Evolutionary conservation across 2,329 filamentous ascomycete species (phyloP).

Genomic region (Claviceps fusiformis): DNA sequence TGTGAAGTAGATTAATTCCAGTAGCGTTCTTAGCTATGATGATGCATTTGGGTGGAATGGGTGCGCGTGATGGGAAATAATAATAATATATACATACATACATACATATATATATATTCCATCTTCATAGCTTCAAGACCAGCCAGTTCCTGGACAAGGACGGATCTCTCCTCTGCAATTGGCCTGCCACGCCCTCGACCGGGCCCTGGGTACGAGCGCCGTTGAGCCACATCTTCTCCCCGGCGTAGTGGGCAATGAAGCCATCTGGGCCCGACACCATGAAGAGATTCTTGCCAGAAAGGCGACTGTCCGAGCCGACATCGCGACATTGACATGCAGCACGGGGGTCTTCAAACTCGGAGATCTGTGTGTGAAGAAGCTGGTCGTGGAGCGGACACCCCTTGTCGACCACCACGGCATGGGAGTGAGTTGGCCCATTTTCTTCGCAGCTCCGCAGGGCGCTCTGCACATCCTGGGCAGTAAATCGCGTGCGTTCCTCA

Average conservation of each 20-base stretch:
- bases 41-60: too few species aligned
- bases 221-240: slow-evolving; percentile 60
- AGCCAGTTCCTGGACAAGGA: slow-evolving; percentile 30
- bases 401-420: not conserved
- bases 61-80: too few species aligned
- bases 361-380: slow-evolving; percentile 14
- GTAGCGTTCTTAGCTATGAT: too few species aligned
- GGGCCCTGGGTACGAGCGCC: slow-evolving; percentile 64
- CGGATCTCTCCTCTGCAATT: slow-evolving; percentile 36
- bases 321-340: slow-evolving; percentile 15
- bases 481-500: slow-evolving; percentile 58
- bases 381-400: slow-evolving; percentile 20
- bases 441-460: slow-evolving; percentile 11
- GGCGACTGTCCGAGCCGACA: slow-evolving; percentile 7
- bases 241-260: slow-evolving; percentile 70
- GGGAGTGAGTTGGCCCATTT: not conserved
- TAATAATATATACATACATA: too few species aligned
- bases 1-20: too few species aligned
- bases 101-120: not conserved
- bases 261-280: slow-evolving; percentile 84
- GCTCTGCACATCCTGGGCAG: slow-evolving; percentile 31
- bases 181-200: slow-evolving; percentile 53
- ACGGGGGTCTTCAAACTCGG: slow-evolving; percentile 18
- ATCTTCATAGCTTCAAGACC: slow-evolving; percentile 35
- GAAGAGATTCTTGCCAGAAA: slow-evolving; percentile 48